Evolutionary conservation across 106 monocot genomes (phyloP).

Genomic region (Dendrobium catenatum): DNA sequence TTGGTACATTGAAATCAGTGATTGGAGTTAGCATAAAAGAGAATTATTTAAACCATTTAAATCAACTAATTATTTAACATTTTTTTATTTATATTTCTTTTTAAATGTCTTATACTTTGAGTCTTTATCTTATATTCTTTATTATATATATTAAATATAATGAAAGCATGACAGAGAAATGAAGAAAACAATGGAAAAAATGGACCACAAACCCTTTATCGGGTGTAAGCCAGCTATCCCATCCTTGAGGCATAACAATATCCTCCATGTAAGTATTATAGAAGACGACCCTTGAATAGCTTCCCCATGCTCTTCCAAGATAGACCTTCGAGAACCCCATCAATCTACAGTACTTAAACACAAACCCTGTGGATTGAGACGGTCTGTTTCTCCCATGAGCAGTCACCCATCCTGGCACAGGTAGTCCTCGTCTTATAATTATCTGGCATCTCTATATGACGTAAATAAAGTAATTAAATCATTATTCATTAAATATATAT

Average conservation of each 20-base stretch:
- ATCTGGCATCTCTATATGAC: background rate
- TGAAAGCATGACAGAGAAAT: background rate
- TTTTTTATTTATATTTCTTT: too few relatives aligned
- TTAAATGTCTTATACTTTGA: too few relatives aligned
- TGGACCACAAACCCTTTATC: background rate
- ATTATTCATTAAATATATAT: background rate
- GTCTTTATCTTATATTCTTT: too few relatives aligned
- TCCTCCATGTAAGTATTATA: constrained; percentile 15
- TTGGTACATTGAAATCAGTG: too few relatives aligned
- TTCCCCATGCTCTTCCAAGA: constrained; percentile 34
- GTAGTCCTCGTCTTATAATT: background rate
- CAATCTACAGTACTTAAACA: constrained; percentile 29
- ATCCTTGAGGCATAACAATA: constrained; percentile 25
- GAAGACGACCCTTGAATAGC: constrained; percentile 31
- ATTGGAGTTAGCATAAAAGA: too few relatives aligned
- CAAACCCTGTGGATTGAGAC: constrained; percentile 14
- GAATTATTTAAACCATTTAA: too few relatives aligned
- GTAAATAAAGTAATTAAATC: background rate
- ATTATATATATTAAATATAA: too few relatives aligned
- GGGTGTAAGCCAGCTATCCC: constrained; percentile 22
- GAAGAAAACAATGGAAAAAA: background rate
- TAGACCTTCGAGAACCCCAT: constrained; percentile 12
- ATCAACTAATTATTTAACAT: too few relatives aligned
- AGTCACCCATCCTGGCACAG: constrained; percentile 7
- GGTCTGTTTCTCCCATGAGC: constrained; percentile 9